Evolutionary conservation across 257 asterid species (phyloP).

Genomic region (Solanum rostratum): DNA sequence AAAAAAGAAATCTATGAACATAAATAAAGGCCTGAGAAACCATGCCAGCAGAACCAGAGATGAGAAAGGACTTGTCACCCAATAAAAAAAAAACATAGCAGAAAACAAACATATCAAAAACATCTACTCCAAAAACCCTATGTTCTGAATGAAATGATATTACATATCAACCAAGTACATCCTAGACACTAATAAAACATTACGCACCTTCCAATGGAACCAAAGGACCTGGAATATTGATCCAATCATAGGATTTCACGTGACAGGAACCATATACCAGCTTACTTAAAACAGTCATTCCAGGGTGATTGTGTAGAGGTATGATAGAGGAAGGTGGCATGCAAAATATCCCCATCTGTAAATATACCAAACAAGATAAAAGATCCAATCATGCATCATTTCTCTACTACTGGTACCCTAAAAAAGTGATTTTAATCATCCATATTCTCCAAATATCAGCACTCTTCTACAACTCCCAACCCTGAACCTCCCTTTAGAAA

Average conservation of each 20-base stretch:
- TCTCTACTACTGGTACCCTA: not conserved
- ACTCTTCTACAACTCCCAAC: not conserved
- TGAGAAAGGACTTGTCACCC: not conserved
- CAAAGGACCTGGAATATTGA: constrained; percentile 56
- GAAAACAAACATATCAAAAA: not conserved
- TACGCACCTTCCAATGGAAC: constrained; percentile 66
- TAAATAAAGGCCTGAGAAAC: not conserved
- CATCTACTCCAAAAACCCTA: not conserved
- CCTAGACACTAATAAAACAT: not conserved
- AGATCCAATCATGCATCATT: not conserved
- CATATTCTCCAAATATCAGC: not conserved
- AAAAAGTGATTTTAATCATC: not conserved
- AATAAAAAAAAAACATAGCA: not conserved
- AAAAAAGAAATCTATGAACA: not conserved
- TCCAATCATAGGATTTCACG: constrained; percentile 92
- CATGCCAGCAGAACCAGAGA: not conserved
- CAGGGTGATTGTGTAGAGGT: constrained; percentile 99
- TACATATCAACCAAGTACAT: not conserved
- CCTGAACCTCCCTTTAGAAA: not conserved
- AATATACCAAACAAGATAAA: not conserved
- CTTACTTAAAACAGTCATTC: constrained; percentile 99
- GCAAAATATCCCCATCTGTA: constrained; percentile 94
- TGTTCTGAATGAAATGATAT: not conserved
- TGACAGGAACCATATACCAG: constrained; percentile 80
- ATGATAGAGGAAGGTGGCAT: constrained; percentile 95